phyloP scores from a whole-genome alignment of 2,329 filamentous ascomycete species.

The Epichloe amarillans region DNA sequence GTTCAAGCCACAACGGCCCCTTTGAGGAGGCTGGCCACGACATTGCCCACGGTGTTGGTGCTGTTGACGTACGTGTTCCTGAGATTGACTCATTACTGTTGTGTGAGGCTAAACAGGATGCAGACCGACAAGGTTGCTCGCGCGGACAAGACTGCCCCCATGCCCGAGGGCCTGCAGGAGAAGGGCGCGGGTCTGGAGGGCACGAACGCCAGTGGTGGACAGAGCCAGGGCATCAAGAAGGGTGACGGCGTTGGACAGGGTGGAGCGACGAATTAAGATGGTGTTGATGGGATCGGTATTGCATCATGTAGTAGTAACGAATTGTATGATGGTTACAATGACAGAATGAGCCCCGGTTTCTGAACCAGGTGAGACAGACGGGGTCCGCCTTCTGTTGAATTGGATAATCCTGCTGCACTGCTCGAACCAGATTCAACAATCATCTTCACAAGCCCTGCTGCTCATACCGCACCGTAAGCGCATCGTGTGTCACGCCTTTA shows the following conservation, averaged over 20 bases:
- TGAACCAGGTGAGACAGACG: too few species aligned
- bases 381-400: too few species aligned
- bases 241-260: conserved; percentile 30
- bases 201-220: conserved; percentile 28
- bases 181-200: conserved; percentile 29
- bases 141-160: conserved; percentile 35
- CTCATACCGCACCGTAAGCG: conserved; percentile 23
- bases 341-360: background rate
- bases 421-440: too few species aligned
- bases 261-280: conserved; percentile 6
- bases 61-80: conserved; percentile 20
- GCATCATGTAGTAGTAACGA: background rate
- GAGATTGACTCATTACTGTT: too few species aligned
- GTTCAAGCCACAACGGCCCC: conserved; percentile 32
- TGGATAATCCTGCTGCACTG: too few species aligned
- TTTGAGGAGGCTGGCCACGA: conserved; percentile 25
- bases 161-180: conserved; percentile 30
- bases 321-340: background rate
- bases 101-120: background rate
- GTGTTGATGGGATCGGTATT: background rate
- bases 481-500: conserved; percentile 24
- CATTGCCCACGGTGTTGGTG: conserved; percentile 31
- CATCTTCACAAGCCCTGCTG: conserved; percentile 1
- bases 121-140: conserved; percentile 26
- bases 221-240: conserved; percentile 28